Evolutionary conservation across 2,329 filamentous ascomycete genomes (phyloP).

Genomic region (Metarhizium rileyi): DNA sequence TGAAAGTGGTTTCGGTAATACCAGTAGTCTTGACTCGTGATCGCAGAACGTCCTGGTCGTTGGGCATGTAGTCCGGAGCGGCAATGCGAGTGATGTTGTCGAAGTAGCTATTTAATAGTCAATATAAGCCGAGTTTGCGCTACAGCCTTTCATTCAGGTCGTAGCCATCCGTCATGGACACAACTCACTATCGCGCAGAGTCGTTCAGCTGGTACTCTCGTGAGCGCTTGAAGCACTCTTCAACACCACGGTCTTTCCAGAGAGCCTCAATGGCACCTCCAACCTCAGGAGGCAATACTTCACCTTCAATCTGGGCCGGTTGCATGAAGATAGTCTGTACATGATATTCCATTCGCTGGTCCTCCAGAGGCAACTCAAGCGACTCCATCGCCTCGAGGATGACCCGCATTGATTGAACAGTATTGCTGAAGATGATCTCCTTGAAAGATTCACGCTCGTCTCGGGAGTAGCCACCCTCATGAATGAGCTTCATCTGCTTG

Average conservation of each 20-base stretch:
- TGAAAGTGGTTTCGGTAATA: slow-evolving; percentile 91
- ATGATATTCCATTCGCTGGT: slow-evolving; percentile 90
- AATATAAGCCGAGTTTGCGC: slow-evolving; percentile 14
- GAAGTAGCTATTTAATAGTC: slow-evolving; percentile 64
- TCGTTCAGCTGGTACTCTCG: slow-evolving; percentile 95
- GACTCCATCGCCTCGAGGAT: slow-evolving; percentile 62
- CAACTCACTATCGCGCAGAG: slow-evolving; percentile 76
- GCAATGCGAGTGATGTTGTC: slow-evolving; percentile 89
- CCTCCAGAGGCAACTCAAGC: slow-evolving; percentile 71
- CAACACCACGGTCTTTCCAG: slow-evolving; percentile 88
- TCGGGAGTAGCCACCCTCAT: slow-evolving; percentile 96
- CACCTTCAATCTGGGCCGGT: slow-evolving; percentile 90
- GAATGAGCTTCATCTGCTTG: slow-evolving; percentile 79
- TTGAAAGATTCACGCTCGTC: slow-evolving; percentile 67
- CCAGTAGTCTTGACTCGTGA: slow-evolving; percentile 86
- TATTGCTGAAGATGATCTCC: slow-evolving; percentile 63
- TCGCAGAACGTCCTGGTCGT: slow-evolving; percentile 89
- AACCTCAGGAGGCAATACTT: slow-evolving; percentile 88
- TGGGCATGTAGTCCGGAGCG: slow-evolving; percentile 85
- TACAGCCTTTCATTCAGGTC: background rate
- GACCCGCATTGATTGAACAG: slow-evolving; percentile 59
- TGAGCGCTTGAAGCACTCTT: slow-evolving; percentile 91
- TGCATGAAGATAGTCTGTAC: slow-evolving; percentile 99
- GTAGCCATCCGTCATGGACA: background rate
- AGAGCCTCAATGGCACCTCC: slow-evolving; percentile 85